Conservation (phyloP, 441 rosid genomes). For the Aleurites moluccanus region DNA sequence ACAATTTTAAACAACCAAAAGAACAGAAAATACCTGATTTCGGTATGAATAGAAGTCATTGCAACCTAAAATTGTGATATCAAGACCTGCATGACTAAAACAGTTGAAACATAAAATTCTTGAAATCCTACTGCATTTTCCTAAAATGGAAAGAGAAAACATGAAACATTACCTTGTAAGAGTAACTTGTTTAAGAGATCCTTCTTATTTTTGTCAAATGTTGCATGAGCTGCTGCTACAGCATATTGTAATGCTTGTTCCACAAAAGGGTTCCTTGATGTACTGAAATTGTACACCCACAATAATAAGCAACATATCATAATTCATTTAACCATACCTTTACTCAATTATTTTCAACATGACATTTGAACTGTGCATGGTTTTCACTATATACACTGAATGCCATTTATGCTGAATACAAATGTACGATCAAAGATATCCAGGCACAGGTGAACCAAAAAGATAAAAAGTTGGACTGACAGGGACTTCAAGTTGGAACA, state of each 20-base stretch:
- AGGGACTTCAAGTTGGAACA: not conserved
- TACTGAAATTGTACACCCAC: conserved; percentile 43
- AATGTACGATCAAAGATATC: not conserved
- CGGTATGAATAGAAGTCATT: conserved; percentile 99
- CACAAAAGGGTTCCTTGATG: conserved; percentile 84
- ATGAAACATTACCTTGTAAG: conserved; percentile 59
- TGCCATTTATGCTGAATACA: conserved; percentile 4
- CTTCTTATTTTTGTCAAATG: conserved; percentile 45
- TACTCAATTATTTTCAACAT: not conserved
- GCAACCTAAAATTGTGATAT: conserved; percentile 84
- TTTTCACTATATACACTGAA: conserved; percentile 1
- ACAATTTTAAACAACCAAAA: not conserved
- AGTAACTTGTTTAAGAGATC: conserved; percentile 65
- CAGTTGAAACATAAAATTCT: conserved; percentile 29
- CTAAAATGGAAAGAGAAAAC: not conserved
- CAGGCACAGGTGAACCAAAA: not conserved
- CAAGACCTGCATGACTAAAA: conserved; percentile 68
- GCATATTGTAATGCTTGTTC: conserved; percentile 81
- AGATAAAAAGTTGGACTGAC: not conserved
- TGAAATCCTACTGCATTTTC: conserved; percentile 6
- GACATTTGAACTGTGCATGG: not conserved
- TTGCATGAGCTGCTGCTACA: conserved; percentile 76
- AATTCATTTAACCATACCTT: conserved; percentile 9
- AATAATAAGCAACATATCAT: not conserved
- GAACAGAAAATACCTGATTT: conserved; percentile 57